Evolutionary conservation across 805 yeast genomes (phyloP), one percentile per base, ranked within the genome.

Genomic region (Starmerella tilneyi): DNA sequence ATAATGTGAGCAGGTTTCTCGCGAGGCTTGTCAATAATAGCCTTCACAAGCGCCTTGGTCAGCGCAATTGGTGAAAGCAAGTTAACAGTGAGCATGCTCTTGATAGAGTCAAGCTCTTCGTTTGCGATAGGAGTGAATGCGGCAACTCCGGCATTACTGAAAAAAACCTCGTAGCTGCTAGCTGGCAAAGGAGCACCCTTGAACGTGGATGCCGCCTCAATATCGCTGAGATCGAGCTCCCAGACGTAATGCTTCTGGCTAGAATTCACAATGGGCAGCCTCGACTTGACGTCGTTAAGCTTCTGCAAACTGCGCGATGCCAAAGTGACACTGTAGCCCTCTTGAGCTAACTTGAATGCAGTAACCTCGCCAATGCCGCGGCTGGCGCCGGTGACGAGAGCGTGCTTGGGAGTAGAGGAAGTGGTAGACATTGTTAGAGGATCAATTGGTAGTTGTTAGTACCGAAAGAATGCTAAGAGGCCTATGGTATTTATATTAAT

Each of bases 11-110:
- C 26, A 7, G 26, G 16, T 21, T 20, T 11, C 28, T 29, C 21
- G 2, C 27, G 24, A 42, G 46, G 56, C 37, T 58, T 61, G 12
- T 11, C 48, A 26, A 11, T 5, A 19, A 83, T 72, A 0, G 74
- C 66, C 45, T 66, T 67, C 2, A 73, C 58, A 6, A 81, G 67
- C 2, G 72, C 41, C 51, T 74, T 77, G 27, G 82, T 66, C 30
- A 82, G 56, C 2, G 78, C 52, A 2, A 84, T 77, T 0, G 92
- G 79, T 0, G 80, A 74, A 0, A 69, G 54, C 23, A 84, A 63
- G 57, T 84, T 84, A 26, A 75, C 66, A 20, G 64, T 64, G 3
- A 83, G 57, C 3, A 82, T 63, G 1, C 62, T 45, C 3, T 62
- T 56, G 12, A 82, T 72, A 19, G 68, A 68, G 0, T 61, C 57